Evolutionary conservation across 1,284 basidiomycete genomes (phyloP), one percentile per base, ranked within the genome.

Genomic region (Cryptococcus sp.): DNA sequence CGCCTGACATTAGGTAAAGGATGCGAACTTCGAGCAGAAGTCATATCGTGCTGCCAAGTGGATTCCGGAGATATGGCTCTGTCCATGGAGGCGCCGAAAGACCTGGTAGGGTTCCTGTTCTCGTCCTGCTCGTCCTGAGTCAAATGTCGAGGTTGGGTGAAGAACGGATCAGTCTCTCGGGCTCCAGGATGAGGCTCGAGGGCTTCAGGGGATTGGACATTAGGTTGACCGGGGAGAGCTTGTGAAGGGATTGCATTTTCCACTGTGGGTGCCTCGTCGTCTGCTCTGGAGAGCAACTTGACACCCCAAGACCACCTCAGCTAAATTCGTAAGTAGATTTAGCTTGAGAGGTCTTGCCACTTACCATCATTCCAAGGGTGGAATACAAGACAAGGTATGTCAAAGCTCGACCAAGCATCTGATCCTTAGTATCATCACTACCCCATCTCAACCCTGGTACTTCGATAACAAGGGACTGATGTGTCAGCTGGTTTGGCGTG

Each of bases 331-430:
- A 14, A 4, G 5, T n/a, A 11, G 35, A 14, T 32, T 10, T 41
- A 4, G 11, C 14, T 58, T 23, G 53, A 47, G 52, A 11, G 34
- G 42, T 14, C 32, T 50, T 4, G 14, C 15, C 2, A 81, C 85
- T 61, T 68, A 89, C 87, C 65, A 94, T 84, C 90, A 95, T 96
- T 55, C 93, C 92, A 44, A 97, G 81, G 0, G 93, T 96, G 58
- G 89, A 92, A 73, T 93, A 94, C 15, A 96, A 80, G 5, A 95
- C 89, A 43, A 97, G 82, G 71, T 97, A 96, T 0, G 92, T 93
- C 58, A 97, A 79, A 0, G 94, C 90, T 10, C 93, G 83, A 53
- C 93, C 92, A 43, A 96, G 82, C 90, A 96, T 96, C 37, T 87
- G 84, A 64, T 92, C 83, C 65, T 85, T 82, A 63, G 83, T 87